Conservation (phyloP, 2,329 filamentous ascomycete species). For the Sporothrix pallida region DNA sequence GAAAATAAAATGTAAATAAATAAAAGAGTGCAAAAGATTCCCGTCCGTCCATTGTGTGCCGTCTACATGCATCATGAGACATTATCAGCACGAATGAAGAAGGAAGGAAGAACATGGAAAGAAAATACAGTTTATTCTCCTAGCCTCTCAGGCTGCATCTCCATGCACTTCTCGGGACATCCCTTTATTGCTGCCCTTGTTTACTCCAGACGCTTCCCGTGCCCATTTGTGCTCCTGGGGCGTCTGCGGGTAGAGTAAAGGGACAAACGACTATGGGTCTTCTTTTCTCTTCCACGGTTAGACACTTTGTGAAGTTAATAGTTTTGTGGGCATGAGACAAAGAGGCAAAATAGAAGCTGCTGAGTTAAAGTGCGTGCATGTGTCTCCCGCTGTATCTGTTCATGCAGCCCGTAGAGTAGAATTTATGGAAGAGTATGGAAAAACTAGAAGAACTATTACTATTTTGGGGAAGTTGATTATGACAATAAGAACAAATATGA, state of each 20-base stretch:
- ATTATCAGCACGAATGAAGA: no score
- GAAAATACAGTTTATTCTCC: no score
- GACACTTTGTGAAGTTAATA: neutral
- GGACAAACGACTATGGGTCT: neutral
- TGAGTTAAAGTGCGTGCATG: neutral
- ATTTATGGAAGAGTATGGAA: no score
- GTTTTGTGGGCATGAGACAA: neutral
- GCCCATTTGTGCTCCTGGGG: neutral
- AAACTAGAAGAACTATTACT: no score
- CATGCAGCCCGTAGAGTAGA: neutral
- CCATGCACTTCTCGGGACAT: constrained; percentile 9
- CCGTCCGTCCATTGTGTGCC: neutral
- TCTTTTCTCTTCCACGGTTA: neutral
- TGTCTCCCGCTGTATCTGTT: neutral
- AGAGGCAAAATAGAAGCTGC: neutral
- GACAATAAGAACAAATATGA: no score
- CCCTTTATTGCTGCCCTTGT: neutral
- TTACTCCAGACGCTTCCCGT: no score
- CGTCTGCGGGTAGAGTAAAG: neutral
- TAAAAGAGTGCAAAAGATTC: neutral
- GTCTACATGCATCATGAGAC: neutral
- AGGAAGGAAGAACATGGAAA: no score
- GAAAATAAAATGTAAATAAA: neutral
- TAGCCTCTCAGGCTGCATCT: neutral
- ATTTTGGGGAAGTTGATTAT: no score